These are phyloP conservation scores for Colletotrichum tabaci DNA, from an alignment of 2,329 filamentous ascomycete genomes.

Conservation along the genomic window DNA sequence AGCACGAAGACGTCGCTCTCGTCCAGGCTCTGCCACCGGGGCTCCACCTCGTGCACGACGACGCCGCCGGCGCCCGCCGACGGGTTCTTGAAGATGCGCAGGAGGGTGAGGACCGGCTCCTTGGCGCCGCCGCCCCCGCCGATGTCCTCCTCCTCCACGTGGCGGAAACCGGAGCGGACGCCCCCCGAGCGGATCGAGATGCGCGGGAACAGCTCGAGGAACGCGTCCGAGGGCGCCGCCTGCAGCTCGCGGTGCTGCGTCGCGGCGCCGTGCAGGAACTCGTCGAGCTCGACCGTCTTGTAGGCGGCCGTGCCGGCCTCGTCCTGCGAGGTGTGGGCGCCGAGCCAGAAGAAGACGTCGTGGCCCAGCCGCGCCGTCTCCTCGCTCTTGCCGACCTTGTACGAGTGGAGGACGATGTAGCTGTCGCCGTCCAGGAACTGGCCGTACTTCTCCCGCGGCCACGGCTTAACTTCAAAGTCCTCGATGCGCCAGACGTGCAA, in stretches of 20 bases:
- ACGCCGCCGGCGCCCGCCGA: constrained; percentile 61
- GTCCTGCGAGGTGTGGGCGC: constrained; percentile 75
- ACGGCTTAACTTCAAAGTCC: constrained; percentile 74
- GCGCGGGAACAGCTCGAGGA: constrained; percentile 72
- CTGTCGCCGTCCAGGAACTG: constrained; percentile 78
- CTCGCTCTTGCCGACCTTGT: constrained; percentile 64
- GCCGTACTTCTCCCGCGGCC: constrained; percentile 70
- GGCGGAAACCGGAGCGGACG: constrained; percentile 73
- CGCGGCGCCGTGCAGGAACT: constrained; percentile 74
- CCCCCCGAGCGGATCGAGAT: constrained; percentile 74
- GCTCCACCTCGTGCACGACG: constrained; percentile 75
- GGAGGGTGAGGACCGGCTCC: constrained; percentile 64
- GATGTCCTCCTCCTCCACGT: constrained; percentile 66
- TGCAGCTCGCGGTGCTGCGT: constrained; percentile 78
- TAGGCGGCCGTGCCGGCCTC: constrained; percentile 79
- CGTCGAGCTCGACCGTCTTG: constrained; percentile 80
- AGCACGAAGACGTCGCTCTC: constrained; percentile 77
- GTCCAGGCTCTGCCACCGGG: constrained; percentile 73
- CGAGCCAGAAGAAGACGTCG: constrained; percentile 81
- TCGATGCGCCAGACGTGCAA: constrained; percentile 78
- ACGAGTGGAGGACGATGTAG: constrained; percentile 76
- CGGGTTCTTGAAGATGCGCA: constrained; percentile 76
- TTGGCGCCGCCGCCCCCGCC: constrained; percentile 39
- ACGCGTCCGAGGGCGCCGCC: constrained; percentile 70
- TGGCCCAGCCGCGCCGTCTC: constrained; percentile 65